Conservation (phyloP, 495 filamentous ascomycete genomes). For the Clavariopsis aquatica region DNA sequence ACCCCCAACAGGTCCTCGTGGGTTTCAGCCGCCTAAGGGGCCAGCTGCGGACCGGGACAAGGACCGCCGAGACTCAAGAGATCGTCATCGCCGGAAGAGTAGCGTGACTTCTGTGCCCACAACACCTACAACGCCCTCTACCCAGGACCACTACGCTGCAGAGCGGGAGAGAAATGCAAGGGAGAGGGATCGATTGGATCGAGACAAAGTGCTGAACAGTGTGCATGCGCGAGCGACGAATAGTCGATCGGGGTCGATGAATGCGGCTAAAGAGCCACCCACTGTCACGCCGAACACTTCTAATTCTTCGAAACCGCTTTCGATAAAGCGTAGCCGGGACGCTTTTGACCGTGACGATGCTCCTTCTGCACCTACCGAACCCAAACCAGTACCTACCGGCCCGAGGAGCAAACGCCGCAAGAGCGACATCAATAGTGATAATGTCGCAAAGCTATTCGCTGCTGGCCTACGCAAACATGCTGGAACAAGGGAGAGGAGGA, state of each 20-base stretch:
- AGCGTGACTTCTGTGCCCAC: slow-evolving; percentile 5
- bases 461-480: slow-evolving; percentile 14
- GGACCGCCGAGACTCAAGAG: slow-evolving; percentile 6
- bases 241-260: not conserved
- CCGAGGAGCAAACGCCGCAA: slow-evolving; percentile 27
- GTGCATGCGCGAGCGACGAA: not conserved
- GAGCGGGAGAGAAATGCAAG: slow-evolving; percentile 26
- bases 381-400: slow-evolving; percentile 6
- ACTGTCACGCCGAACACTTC: not conserved
- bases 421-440: slow-evolving; percentile 4
- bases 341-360: not conserved
- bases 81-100: slow-evolving; percentile 5
- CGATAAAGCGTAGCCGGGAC: slow-evolving; percentile 1
- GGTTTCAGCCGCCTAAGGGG: slow-evolving; percentile 37
- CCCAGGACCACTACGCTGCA: slow-evolving; percentile 26
- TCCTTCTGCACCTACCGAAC: not conserved
- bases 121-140: slow-evolving; percentile 6
- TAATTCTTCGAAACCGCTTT: not conserved
- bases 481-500: slow-evolving; percentile 1
- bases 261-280: not conserved
- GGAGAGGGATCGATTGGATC: slow-evolving; percentile 18
- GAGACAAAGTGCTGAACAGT: slow-evolving; percentile 3
- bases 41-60: slow-evolving; percentile 30
- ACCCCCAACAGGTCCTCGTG: slow-evolving; percentile 29
- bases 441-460: slow-evolving; percentile 19